phyloP scores from a whole-genome alignment of 1,139 yeast species.

The Torulaspora globosa region DNA sequence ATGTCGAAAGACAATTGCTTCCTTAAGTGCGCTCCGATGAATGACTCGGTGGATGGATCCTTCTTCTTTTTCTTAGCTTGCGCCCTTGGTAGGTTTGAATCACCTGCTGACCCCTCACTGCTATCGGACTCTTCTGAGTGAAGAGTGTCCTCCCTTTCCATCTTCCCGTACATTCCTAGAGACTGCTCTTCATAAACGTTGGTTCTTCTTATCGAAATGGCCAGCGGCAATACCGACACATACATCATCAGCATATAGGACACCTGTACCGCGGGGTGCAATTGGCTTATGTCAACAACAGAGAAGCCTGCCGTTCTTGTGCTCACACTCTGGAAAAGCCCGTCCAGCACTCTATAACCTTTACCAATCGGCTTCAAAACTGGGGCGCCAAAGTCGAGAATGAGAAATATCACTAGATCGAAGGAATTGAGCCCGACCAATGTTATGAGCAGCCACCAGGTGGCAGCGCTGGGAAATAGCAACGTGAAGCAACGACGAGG shows the following conservation, averaged over 20 bases:
- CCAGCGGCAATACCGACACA: slow-evolving; percentile 91
- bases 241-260: slow-evolving; percentile 97
- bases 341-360: slow-evolving; percentile 72
- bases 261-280: slow-evolving; percentile 91
- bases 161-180: slow-evolving; percentile 68
- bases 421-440: slow-evolving; percentile 66
- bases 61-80: slow-evolving; percentile 16
- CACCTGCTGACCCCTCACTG: slow-evolving; percentile 8
- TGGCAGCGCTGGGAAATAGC: slow-evolving; percentile 84
- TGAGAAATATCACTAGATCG: slow-evolving; percentile 74
- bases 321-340: slow-evolving; percentile 84
- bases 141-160: slow-evolving; percentile 38
- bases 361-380: slow-evolving; percentile 50
- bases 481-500: slow-evolving; percentile 96
- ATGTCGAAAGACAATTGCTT: slow-evolving; percentile 89
- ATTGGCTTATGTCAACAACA: slow-evolving; percentile 58
- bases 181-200: slow-evolving; percentile 97
- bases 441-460: slow-evolving; percentile 88
- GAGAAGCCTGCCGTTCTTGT: slow-evolving; percentile 93
- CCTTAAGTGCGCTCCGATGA: slow-evolving; percentile 82
- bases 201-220: slow-evolving; percentile 92
- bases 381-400: slow-evolving; percentile 61
- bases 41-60: slow-evolving; percentile 41
- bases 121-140: slow-evolving; percentile 21
- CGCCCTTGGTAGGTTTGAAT: slow-evolving; percentile 2